Evolutionary conservation across 768 basidiomycete species (phyloP), one percentile per base, ranked within the genome.

Genomic region (Hysterangium stoloniferum): DNA sequence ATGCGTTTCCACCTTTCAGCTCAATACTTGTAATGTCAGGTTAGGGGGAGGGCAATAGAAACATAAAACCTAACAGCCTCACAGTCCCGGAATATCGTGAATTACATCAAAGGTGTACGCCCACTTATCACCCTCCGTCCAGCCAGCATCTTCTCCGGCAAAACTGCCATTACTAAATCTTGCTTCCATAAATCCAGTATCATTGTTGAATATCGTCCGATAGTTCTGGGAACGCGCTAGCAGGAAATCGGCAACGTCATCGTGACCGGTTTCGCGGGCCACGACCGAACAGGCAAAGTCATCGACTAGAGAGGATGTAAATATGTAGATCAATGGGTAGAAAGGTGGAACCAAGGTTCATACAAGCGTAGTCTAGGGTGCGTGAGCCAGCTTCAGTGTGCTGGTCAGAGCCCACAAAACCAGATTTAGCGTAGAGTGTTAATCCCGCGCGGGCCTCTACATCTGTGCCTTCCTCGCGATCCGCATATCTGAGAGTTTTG

Each of bases 401-500:
- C 15, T 85, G 63, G 54, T 91, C 86, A 48, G 80, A 73, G 1
- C 83, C 87, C 1, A 90, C 87, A 79, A 81, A 91, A 6, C 86
- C 87, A 15, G 76, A 71, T 22, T 71, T 61, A 27, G 68, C 73
- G 56, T 88, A 91, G n/a, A 0, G 82, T 0, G 79, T 77, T 19
- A 90, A 66, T 0, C 88, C 88, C 0, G 88, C 87, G 25, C 87
- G 79, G 6, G 80, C 87, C 72, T 91, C 87, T 57, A 84, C 86
- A 38, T 84, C 82, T 1, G 88, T 49, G 54, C 74, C 82, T 72
- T 90, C 82, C 63, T 89, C 74, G 1, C 86, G 76, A 61, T 90
- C 86, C 37, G 63, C 74, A 58, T 87, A 87, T 38, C 82, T 82
- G 40, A 3, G 22, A 31, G 9, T n/a, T 19, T 11, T 7, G 31